Base-by-base conservation (phyloP, 1,139 yeast genomes). In the Hemisphaericaspora lyxosophila region DNA sequence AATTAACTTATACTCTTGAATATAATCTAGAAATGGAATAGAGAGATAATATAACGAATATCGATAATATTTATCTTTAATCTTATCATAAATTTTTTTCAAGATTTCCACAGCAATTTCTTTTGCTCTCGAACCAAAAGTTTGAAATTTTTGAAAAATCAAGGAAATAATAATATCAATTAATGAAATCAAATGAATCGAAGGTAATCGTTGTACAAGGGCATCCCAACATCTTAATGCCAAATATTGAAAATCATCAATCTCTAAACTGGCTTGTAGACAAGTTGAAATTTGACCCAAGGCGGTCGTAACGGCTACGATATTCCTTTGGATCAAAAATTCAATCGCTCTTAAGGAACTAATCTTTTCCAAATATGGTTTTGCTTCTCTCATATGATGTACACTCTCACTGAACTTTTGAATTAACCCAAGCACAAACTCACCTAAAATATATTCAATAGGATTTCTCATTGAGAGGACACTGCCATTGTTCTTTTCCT, bases 251-350 rank as follows among this genome's bases (percentile, higher is more conserved):
- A 89, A 72, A 22, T 78, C 80, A 7, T 14, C 9, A 26, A 16
- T 26, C 28, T 83, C 90, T 23, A 90, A 61, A 0, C 94, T 84
- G 0, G 92, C 80, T 53, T 89, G 97, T 14, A 94, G 64, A 50
- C 95, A 85, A 1, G 95, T 85, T 41, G 89, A 83, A 4, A 94
- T 76, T 55, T 92, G 98, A 0, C 97, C 96, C 25, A 90, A 65
- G 0, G 95, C 92, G 4, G 88, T 76, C 2, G 85, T 78, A 13
- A 87, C 78, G 1, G 83, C 74, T 4, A 70, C 57, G 4, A 81
- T 79, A 20, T 85, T 71, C n/a, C 80, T 71, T 35, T 72, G 69
- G 15, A 87, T 78, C 27, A 90, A 62, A 46, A 83, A 79, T 32
- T 81, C 78, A 27, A 92, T 75, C 0, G 96, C 96, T 38, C 78